Conservation (phyloP, 1,284 basidiomycete genomes). For the Boletus mariae region DNA sequence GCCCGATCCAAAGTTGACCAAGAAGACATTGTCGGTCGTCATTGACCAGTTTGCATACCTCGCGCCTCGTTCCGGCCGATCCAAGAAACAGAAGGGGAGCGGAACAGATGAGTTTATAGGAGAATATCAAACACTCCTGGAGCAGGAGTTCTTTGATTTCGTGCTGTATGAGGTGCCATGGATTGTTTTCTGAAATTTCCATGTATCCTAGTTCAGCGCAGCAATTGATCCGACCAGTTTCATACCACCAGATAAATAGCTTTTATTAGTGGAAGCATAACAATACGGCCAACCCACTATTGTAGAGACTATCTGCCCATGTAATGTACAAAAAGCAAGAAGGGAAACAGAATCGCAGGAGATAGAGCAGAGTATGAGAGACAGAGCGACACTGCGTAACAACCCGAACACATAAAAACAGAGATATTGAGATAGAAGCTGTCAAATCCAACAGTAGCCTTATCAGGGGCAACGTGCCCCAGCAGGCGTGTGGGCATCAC, state of each 20-base stretch:
- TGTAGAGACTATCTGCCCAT: slow-evolving; percentile 42
- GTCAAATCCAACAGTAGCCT: slow-evolving; percentile 19
- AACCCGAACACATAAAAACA: slow-evolving; percentile 23
- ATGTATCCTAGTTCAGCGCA: slow-evolving; percentile 1
- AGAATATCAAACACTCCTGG: slow-evolving; percentile 88
- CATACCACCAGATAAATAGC: slow-evolving; percentile 25
- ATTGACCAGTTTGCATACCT: slow-evolving; percentile 82
- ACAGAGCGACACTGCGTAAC: slow-evolving; percentile 20
- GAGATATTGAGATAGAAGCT: slow-evolving; percentile 17
- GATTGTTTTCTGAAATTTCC: slow-evolving; percentile 53
- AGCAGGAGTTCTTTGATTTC: slow-evolving; percentile 93
- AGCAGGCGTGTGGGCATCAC: slow-evolving; percentile 13
- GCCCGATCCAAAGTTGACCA: slow-evolving; percentile 85
- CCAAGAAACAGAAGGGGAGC: slow-evolving; percentile 36
- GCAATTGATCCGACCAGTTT: background rate
- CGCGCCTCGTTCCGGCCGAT: slow-evolving; percentile 52
- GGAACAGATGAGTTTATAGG: slow-evolving; percentile 69
- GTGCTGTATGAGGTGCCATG: slow-evolving; percentile 85
- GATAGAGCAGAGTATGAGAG: slow-evolving; percentile 24
- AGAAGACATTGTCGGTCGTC: slow-evolving; percentile 75
- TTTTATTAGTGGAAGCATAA: slow-evolving; percentile 47
- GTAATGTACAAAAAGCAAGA: slow-evolving; percentile 36
- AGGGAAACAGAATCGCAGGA: slow-evolving; percentile 14
- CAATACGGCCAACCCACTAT: slow-evolving; percentile 51
- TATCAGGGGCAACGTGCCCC: slow-evolving; percentile 8